A percentile compares a stretch with the other conserved stretches of the same genome.
Conservation (phyloP, 768 basidiomycete genomes). For the Clathrus columnatus region DNA sequence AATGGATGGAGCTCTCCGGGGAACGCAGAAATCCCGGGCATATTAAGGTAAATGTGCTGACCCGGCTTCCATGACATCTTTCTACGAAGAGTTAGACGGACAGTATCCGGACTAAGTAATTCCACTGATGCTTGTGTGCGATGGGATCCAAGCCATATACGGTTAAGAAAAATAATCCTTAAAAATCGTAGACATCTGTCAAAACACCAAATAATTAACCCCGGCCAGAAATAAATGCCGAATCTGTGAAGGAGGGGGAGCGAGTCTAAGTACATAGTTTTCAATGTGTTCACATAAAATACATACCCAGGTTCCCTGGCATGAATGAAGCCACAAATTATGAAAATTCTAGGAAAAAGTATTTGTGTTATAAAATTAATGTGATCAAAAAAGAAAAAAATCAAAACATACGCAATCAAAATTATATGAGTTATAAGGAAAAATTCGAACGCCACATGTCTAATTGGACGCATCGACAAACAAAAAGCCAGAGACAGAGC, state of each 20-base stretch:
- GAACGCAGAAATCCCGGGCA: constrained; percentile 36
- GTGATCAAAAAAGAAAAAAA: neutral
- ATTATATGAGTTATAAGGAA: constrained; percentile 44
- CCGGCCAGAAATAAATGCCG: constrained; percentile 36
- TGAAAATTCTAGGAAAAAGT: constrained; percentile 19
- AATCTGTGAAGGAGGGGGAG: constrained; percentile 13
- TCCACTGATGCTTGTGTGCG: constrained; percentile 24
- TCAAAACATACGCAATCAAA: constrained; percentile 20
- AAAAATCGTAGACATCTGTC: constrained; percentile 43
- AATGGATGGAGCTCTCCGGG: constrained; percentile 54
- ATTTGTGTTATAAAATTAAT: constrained; percentile 1
- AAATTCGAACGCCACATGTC: constrained; percentile 38
- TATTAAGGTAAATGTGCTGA: constrained; percentile 43
- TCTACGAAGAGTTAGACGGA: constrained; percentile 41
- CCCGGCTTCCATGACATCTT: constrained; percentile 44
- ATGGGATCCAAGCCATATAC: neutral
- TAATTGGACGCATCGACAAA: constrained; percentile 41
- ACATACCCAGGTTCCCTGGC: constrained; percentile 15
- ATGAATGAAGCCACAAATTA: constrained; percentile 24
- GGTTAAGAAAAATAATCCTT: constrained; percentile 35
- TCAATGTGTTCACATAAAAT: neutral
- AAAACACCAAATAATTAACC: constrained; percentile 45
- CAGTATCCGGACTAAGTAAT: constrained; percentile 35
- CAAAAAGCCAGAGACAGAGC: constrained; percentile 36
- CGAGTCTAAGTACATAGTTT: neutral